Percentiles rank a stretch among this genome's conserved stretches.
Evolutionary conservation across 2,329 filamentous ascomycete genomes (phyloP).

Genomic region (Sporothrix humicola): DNA sequence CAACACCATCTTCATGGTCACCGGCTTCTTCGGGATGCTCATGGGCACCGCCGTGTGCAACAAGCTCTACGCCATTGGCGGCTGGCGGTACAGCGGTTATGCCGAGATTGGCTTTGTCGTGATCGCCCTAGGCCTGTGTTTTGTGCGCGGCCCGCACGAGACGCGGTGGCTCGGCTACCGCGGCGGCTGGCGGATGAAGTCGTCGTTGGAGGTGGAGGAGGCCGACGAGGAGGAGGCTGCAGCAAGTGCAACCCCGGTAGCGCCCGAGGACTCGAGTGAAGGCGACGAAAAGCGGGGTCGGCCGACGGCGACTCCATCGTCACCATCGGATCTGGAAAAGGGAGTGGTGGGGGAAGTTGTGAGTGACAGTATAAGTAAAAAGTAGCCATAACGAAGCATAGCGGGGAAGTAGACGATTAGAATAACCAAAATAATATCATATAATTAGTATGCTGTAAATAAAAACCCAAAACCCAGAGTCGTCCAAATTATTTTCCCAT

Average conservation of each 20-base stretch:
- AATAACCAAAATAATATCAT: neutral
- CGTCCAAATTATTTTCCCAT: neutral
- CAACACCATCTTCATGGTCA: constrained; percentile 37
- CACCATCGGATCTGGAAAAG: neutral
- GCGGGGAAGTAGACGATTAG: too few species aligned
- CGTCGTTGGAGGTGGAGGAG: constrained; percentile 7
- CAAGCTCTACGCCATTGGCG: constrained; percentile 36
- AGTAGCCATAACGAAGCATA: neutral
- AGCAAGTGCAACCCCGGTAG: neutral
- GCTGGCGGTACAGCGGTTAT: constrained; percentile 33
- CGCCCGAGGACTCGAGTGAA: neutral
- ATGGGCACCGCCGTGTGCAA: constrained; percentile 40
- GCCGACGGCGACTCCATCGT: neutral
- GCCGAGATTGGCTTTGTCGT: constrained; percentile 34
- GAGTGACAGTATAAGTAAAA: neutral
- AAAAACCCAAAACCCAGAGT: neutral
- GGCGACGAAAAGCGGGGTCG: neutral
- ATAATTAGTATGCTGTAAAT: neutral
- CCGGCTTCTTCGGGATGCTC: constrained; percentile 35
- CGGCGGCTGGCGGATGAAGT: constrained; percentile 46
- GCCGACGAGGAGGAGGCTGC: neutral
- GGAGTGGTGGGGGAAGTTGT: neutral
- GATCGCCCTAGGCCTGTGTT: constrained; percentile 27
- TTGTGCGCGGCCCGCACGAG: constrained; percentile 49
- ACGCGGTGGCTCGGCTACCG: constrained; percentile 50